phyloP scores from a whole-genome alignment of 129 eudicot genomes.

The Flaveria brownii region DNA sequence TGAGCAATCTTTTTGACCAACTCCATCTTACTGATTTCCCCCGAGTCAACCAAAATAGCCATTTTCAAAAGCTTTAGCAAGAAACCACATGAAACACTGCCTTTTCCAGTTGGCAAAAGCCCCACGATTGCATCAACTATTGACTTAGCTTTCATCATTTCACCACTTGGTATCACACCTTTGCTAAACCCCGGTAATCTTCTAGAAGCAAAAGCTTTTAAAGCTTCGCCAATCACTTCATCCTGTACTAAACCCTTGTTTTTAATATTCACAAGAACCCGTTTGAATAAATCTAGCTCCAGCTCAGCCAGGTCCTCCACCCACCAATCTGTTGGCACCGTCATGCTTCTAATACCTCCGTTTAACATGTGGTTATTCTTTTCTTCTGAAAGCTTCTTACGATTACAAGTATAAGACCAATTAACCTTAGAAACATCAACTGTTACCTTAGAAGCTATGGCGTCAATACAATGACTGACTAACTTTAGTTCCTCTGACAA shows the following conservation, averaged over 20 bases:
- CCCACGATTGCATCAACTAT: slow-evolving; percentile 59
- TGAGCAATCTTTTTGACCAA: slow-evolving; percentile 60
- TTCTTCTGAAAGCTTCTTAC: slow-evolving; percentile 79
- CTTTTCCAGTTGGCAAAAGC: slow-evolving; percentile 71
- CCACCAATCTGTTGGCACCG: slow-evolving; percentile 95
- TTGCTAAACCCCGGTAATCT: slow-evolving; percentile 73
- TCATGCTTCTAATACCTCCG: slow-evolving; percentile 56
- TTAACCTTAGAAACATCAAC: slow-evolving; percentile 73
- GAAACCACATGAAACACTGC: slow-evolving; percentile 69
- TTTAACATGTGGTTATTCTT: slow-evolving; percentile 48
- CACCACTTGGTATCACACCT: slow-evolving; percentile 49
- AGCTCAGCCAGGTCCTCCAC: slow-evolving; percentile 92
- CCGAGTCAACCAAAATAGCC: slow-evolving; percentile 59
- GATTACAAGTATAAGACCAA: slow-evolving; percentile 88
- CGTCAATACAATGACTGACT: slow-evolving; percentile 62
- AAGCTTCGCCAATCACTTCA: slow-evolving; percentile 93
- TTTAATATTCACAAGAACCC: slow-evolving; percentile 68
- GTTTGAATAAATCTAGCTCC: slow-evolving; percentile 65
- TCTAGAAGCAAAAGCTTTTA: slow-evolving; percentile 72
- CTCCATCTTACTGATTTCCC: slow-evolving; percentile 41
- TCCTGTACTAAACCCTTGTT: slow-evolving; percentile 51
- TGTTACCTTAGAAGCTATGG: slow-evolving; percentile 77
- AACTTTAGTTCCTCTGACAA: slow-evolving; percentile 76
- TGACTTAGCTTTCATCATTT: slow-evolving; percentile 50
- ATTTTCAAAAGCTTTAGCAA: slow-evolving; percentile 58